A percentile compares a stretch with the other conserved stretches of the same genome.
phyloP scores from a whole-genome alignment of 1,284 basidiomycete species.

The Ustilago tritici region DNA sequence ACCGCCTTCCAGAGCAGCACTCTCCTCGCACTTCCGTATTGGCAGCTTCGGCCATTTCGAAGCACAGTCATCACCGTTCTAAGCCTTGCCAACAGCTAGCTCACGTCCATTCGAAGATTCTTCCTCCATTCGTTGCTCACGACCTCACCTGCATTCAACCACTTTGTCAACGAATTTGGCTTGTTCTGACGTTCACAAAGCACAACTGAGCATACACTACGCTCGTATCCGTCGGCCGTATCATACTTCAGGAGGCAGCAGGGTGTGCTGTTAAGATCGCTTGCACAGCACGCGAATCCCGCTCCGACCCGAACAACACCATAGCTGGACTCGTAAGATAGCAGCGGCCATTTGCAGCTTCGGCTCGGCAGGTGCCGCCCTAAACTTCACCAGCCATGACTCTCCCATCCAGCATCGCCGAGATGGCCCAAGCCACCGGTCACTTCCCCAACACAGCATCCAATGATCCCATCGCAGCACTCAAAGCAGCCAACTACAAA shows the following conservation, averaged over 20 bases:
- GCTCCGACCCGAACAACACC: not conserved
- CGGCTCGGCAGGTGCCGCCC: slow-evolving; percentile 14
- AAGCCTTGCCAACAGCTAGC: not conserved
- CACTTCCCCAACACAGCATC: slow-evolving; percentile 17
- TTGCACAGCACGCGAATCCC: not conserved
- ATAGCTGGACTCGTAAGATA: not conserved
- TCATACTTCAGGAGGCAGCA: too few relatives aligned
- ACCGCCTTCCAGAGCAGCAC: too few relatives aligned
- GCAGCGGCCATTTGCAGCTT: slow-evolving; percentile 2
- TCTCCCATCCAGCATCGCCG: slow-evolving; percentile 47
- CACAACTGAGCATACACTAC: not conserved
- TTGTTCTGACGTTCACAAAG: too few relatives aligned
- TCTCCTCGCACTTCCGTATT: not conserved
- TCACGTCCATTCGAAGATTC: not conserved
- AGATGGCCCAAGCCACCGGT: slow-evolving; percentile 43
- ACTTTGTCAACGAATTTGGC: too few relatives aligned
- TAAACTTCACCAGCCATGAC: slow-evolving; percentile 19
- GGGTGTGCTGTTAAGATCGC: too few relatives aligned
- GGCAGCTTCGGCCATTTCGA: not conserved
- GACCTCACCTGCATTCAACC: not conserved
- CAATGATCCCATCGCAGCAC: slow-evolving; percentile 52
- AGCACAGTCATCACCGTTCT: not conserved
- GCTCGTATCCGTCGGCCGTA: too few relatives aligned
- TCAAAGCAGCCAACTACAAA: slow-evolving; percentile 56
- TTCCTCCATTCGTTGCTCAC: not conserved